Evolutionary conservation across 371 early-diverging fungal species (phyloP).

Genomic region (Batrachochytrium dendrobatidis): DNA sequence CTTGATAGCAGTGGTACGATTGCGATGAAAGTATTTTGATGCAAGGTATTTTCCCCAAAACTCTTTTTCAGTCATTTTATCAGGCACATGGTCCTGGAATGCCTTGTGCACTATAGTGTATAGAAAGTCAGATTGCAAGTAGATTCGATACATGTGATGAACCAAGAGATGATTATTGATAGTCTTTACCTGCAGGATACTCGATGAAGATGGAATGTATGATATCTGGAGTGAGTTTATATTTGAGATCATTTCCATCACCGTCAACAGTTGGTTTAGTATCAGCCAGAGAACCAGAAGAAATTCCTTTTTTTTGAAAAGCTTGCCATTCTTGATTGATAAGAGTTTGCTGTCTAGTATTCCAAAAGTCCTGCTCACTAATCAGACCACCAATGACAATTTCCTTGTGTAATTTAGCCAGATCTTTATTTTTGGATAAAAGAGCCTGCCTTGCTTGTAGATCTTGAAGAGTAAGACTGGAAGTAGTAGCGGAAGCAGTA

Average conservation of each 20-base stretch:
- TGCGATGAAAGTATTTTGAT: conserved; percentile 81
- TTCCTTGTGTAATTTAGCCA: conserved; percentile 67
- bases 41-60: conserved; percentile 87
- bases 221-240: conserved; percentile 79
- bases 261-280: conserved; percentile 53
- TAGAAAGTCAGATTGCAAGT: conserved; percentile 2
- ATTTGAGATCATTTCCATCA: conserved; percentile 75
- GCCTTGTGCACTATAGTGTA: conserved; percentile 60
- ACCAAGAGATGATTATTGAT: conserved; percentile 4
- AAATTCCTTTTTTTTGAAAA: conserved; percentile 75
- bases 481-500: not conserved
- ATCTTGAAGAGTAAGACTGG: conserved; percentile 13
- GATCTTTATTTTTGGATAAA: conserved; percentile 57
- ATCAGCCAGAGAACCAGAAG: conserved; percentile 72
- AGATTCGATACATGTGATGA: not conserved
- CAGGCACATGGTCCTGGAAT: conserved; percentile 77
- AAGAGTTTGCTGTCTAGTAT: conserved; percentile 52
- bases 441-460: conserved; percentile 55
- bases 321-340: conserved; percentile 60
- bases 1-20: conserved; percentile 45
- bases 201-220: conserved; percentile 85
- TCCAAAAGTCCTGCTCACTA: conserved; percentile 89
- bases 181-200: conserved; percentile 73
- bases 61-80: conserved; percentile 68
- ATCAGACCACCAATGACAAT: conserved; percentile 69